Percentiles rank a stretch among this genome's conserved stretches.
Conservation (phyloP, 2,329 filamentous ascomycete species). For the Fonsecaea erecta region DNA sequence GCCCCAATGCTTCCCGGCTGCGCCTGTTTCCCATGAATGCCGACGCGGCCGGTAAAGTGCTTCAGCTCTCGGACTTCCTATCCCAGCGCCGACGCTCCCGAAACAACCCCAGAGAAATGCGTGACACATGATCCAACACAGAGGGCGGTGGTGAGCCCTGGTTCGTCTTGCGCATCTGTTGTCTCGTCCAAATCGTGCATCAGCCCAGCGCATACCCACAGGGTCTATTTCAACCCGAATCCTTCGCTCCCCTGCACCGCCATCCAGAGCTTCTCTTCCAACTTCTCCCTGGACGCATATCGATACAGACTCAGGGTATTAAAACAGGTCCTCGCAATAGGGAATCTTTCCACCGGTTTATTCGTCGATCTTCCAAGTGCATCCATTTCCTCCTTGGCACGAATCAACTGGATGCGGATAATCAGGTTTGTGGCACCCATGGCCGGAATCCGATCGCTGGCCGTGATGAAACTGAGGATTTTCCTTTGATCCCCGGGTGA, state of each 20-base stretch:
- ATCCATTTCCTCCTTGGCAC: slow-evolving; percentile 28
- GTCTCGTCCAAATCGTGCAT: not conserved
- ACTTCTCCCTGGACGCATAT: slow-evolving; percentile 67
- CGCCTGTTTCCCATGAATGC: not conserved
- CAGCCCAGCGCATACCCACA: not conserved
- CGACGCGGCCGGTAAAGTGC: not conserved
- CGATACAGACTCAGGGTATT: slow-evolving; percentile 79
- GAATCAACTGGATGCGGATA: slow-evolving; percentile 53
- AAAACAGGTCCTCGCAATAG: slow-evolving; percentile 88
- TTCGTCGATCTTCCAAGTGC: slow-evolving; percentile 16
- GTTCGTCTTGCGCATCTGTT: not conserved
- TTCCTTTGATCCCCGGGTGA: slow-evolving; percentile 72
- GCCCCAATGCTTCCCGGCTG: not conserved
- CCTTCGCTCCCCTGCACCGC: slow-evolving; percentile 90
- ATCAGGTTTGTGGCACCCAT: slow-evolving; percentile 80
- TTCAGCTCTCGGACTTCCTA: not conserved
- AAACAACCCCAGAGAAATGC: not conserved
- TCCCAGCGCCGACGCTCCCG: slow-evolving; percentile 1
- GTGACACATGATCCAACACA: slow-evolving; percentile 4
- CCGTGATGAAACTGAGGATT: slow-evolving; percentile 84
- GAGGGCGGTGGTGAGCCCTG: not conserved
- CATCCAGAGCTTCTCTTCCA: slow-evolving; percentile 77
- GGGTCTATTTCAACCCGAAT: slow-evolving; percentile 77
- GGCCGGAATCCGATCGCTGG: slow-evolving; percentile 86
- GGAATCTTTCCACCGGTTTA: slow-evolving; percentile 71